A percentile compares a stretch with the other conserved stretches of the same genome.
Evolutionary conservation across 2,329 filamentous ascomycete genomes (phyloP).

Genomic region (Fusarium nematophilum): DNA sequence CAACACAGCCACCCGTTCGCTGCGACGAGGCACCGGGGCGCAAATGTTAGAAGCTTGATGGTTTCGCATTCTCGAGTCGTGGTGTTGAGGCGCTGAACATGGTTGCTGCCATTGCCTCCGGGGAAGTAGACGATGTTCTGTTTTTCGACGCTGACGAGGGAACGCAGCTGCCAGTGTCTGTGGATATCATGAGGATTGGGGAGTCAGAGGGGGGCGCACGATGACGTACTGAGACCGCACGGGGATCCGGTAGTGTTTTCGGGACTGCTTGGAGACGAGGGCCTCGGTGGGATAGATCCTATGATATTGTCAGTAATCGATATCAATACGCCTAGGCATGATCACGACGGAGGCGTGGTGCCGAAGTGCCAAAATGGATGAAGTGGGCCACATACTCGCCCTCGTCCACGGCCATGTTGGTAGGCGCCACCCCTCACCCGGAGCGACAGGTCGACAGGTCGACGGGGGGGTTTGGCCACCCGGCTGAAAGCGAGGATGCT

Average conservation of each 20-base stretch:
- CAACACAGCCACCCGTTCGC: constrained; percentile 90
- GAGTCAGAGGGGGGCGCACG: constrained; percentile 30
- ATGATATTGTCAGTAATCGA: constrained; percentile 20
- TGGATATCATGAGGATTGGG: constrained; percentile 23
- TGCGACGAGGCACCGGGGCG: constrained; percentile 87
- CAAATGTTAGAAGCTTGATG: constrained; percentile 76
- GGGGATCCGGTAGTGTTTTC: constrained; percentile 74
- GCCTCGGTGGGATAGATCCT: constrained; percentile 75
- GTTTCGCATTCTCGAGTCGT: constrained; percentile 77
- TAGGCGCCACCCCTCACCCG: constrained; percentile 24
- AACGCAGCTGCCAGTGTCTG: constrained; percentile 90
- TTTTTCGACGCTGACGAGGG: constrained; percentile 85
- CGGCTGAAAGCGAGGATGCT: constrained; percentile 11
- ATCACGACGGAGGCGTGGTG: constrained; percentile 17
- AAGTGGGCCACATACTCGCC: constrained; percentile 56
- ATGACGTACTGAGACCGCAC: constrained; percentile 72
- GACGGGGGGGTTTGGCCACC: constrained; percentile 14
- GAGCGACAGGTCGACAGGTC: constrained; percentile 30
- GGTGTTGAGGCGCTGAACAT: constrained; percentile 76
- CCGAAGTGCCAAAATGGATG: not conserved
- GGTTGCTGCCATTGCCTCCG: constrained; percentile 73
- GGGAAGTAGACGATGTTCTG: constrained; percentile 87
- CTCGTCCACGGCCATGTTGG: constrained; percentile 66
- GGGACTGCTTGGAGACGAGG: constrained; percentile 69
- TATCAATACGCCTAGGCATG: constrained; percentile 13